These are phyloP conservation scores for Trichoderma gamsii DNA, from an alignment of 495 filamentous ascomycete species.

Conservation along the genomic window DNA sequence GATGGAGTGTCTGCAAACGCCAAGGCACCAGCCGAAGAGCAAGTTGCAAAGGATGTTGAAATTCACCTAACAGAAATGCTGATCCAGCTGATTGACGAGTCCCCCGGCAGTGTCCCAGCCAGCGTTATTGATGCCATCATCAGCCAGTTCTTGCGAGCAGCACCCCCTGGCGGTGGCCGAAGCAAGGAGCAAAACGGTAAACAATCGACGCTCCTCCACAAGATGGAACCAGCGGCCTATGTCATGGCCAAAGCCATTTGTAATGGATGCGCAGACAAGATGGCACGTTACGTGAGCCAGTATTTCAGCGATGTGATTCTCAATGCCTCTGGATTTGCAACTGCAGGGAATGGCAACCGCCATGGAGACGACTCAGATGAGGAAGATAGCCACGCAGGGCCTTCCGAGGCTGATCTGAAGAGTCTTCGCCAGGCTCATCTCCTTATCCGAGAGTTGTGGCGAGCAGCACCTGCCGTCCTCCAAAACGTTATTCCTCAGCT, in stretches of 20 bases:
- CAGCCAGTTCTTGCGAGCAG: conserved; percentile 87
- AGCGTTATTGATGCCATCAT: conserved; percentile 91
- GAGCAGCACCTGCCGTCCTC: conserved; percentile 79
- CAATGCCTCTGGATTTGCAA: conserved; percentile 61
- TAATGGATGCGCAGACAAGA: conserved; percentile 82
- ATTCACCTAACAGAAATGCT: conserved; percentile 84
- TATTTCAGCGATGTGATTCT: conserved; percentile 97
- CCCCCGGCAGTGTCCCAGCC: conserved; percentile 59
- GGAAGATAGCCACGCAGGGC: conserved; percentile 52
- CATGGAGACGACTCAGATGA: conserved; percentile 54
- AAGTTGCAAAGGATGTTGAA: conserved; percentile 83
- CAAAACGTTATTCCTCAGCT: conserved; percentile 91
- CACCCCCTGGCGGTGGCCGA: conserved; percentile 53
- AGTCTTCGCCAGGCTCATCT: conserved; percentile 86
- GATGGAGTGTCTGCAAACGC: conserved; percentile 80
- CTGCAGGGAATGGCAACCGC: conserved; percentile 41
- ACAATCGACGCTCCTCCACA: conserved; percentile 72
- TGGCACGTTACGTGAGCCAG: conserved; percentile 87
- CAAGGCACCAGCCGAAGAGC: conserved; percentile 67
- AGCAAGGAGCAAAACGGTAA: conserved; percentile 48
- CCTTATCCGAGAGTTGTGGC: conserved; percentile 88
- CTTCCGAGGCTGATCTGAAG: conserved; percentile 74
- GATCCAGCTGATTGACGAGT: conserved; percentile 81
- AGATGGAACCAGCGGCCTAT: conserved; percentile 85
- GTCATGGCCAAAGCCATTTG: conserved; percentile 94